Base-by-base conservation (phyloP, 208 protist genomes). In the Angomonas deanei region DNA sequence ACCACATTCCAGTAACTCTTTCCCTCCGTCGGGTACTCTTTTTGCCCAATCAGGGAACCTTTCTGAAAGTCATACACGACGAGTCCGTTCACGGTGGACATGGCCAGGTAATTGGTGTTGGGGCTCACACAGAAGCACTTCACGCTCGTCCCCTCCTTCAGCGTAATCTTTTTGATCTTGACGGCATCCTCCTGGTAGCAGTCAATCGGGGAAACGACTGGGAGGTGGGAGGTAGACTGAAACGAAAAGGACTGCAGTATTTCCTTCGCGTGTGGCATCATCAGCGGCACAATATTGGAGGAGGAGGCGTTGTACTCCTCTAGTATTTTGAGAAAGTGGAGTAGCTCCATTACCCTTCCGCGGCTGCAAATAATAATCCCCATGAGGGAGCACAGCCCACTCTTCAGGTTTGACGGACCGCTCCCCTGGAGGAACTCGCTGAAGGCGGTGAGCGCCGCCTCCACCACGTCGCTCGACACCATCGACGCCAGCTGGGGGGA, bases 71-170 rank as follows among this genome's bases (percentile, higher is more conserved):
- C 72, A n/a, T 76, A 76, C 21, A 94, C 58, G 26, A 70, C 60
- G 5, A 90, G 52, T 1, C 68, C 66, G 24, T 66, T 68, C 56
- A 62, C 28, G 13, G 82, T 85, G 19, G 82, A 86, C 3, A 77
- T 64, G 23, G 82, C 78, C 36, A 95, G 67, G 21, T 78, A 67
- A 26, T 70, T 58, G 4, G 75, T 71, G 57, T 81, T 80, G n/a
- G 76, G 77, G 49, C 78, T 89, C 19, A 93, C 79, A 67, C 84
- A 91, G 54, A 95, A 91, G 38, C 69, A 77, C 61, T 78, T 67
- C 63, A 88, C 76, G 24, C 62, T 73, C 8, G 64, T 69, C n/a
- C 78, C 81, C 60, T 95, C 85, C 28, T 74, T 61, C 0, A 95
- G 64, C 68, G 77, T 64, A 23, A 89, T 56, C 49, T 72, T 66